Evolutionary conservation across 495 filamentous ascomycete genomes (phyloP).

Genomic region (Penicillium paxilli): DNA sequence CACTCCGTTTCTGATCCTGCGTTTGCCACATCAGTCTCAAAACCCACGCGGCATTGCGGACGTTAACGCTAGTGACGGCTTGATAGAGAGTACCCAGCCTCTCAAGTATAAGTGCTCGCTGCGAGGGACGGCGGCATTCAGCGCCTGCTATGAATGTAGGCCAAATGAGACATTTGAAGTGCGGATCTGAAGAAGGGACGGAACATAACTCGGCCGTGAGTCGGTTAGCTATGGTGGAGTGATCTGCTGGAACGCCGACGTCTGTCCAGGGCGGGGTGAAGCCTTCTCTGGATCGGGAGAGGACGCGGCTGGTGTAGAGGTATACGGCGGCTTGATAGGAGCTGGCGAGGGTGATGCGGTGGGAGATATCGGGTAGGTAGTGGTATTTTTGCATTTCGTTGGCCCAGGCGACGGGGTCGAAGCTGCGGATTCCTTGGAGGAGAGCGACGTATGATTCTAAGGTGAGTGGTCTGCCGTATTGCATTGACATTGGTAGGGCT

Average conservation of each 20-base stretch:
- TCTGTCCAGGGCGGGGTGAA: slow-evolving; percentile 28
- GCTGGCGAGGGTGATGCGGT: slow-evolving; percentile 42
- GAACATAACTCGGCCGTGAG: slow-evolving; percentile 40
- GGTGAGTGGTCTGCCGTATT: slow-evolving; percentile 25
- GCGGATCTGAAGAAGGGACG: slow-evolving; percentile 37
- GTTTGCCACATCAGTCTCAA: slow-evolving; percentile 50
- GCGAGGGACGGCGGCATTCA: slow-evolving; percentile 36
- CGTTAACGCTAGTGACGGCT: slow-evolving; percentile 43
- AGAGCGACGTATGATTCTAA: slow-evolving; percentile 37
- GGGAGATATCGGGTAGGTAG: slow-evolving; percentile 36
- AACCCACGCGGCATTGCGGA: slow-evolving; percentile 49
- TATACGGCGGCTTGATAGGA: slow-evolving; percentile 46
- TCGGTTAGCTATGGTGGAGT: slow-evolving; percentile 32
- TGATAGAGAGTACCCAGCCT: slow-evolving; percentile 39
- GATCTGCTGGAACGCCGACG: slow-evolving; percentile 34
- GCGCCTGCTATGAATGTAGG: slow-evolving; percentile 50
- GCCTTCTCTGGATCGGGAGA: slow-evolving; percentile 34
- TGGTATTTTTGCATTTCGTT: slow-evolving; percentile 42
- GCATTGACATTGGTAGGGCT: slow-evolving; percentile 27
- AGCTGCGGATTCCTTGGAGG: slow-evolving; percentile 44
- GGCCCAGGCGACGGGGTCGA: slow-evolving; percentile 44
- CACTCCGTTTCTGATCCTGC: slow-evolving; percentile 31
- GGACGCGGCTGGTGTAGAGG: slow-evolving; percentile 46
- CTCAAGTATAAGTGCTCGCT: slow-evolving; percentile 37
- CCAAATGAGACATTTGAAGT: slow-evolving; percentile 53